Evolutionary conservation across 2,329 filamentous ascomycete species (phyloP).

Genomic region (Aspergillus fischeri): DNA sequence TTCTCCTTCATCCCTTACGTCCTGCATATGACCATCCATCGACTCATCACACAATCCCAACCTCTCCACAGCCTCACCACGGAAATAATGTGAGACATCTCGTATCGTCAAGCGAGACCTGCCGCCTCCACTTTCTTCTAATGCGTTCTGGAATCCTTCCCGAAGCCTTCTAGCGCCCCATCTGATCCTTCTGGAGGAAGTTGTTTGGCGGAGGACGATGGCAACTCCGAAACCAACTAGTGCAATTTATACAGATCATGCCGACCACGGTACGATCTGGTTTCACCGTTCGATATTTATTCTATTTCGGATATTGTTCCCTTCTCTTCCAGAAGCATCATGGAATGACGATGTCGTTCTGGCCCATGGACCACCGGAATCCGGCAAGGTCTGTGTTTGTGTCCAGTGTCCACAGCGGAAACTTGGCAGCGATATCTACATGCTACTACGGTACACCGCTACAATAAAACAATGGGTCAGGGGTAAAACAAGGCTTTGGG

Average conservation of each 20-base stretch:
- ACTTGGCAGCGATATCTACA: not conserved
- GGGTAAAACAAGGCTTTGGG: not conserved
- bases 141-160: slow-evolving; percentile 30
- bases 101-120: not conserved
- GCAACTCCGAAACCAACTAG: not conserved
- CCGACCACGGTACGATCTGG: not conserved
- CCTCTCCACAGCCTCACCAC: not conserved
- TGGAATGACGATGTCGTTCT: not conserved
- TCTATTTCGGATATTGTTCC: not conserved
- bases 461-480: not conserved
- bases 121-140: slow-evolving; percentile 13
- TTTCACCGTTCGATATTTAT: not conserved
- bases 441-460: not conserved
- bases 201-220: not conserved
- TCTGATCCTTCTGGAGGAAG: not conserved
- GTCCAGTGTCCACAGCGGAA: not conserved
- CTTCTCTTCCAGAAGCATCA: not conserved
- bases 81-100: not conserved
- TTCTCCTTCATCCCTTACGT: not conserved
- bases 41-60: not conserved
- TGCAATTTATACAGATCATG: not conserved
- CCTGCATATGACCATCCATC: not conserved
- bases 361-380: not conserved
- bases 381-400: no score
- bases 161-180: slow-evolving; percentile 28